Conservation (phyloP, 805 yeast species). For the Yarrowia yakushimensis region DNA sequence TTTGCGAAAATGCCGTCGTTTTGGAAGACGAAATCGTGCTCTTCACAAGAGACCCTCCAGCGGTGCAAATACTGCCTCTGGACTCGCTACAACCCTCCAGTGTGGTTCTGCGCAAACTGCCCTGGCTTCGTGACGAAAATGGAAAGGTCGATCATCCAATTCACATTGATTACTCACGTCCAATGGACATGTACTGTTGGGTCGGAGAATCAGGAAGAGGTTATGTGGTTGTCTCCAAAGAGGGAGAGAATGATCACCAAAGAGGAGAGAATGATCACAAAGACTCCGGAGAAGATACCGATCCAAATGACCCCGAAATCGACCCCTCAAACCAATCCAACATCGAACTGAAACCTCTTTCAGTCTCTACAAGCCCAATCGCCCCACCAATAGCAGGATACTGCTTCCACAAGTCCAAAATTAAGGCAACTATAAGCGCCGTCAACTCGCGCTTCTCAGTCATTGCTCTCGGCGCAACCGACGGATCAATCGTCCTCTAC, state of each 20-base stretch:
- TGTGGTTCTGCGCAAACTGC: slow-evolving; percentile 29
- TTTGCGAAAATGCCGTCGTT: slow-evolving; percentile 32
- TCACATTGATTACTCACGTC: slow-evolving; percentile 28
- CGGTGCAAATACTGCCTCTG: slow-evolving; percentile 29
- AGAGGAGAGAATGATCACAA: background rate
- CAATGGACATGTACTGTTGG: slow-evolving; percentile 25
- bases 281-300: too few relatives aligned
- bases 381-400: slow-evolving; percentile 1
- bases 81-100: slow-evolving; percentile 27
- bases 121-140: slow-evolving; percentile 31
- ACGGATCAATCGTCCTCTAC: slow-evolving; percentile 41
- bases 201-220: slow-evolving; percentile 27
- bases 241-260: background rate
- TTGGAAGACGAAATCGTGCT: slow-evolving; percentile 33
- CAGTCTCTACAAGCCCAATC: background rate
- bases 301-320: background rate
- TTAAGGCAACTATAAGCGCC: slow-evolving; percentile 30
- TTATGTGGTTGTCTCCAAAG: slow-evolving; percentile 15
- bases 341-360: background rate
- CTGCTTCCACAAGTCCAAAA: slow-evolving; percentile 25
- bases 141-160: slow-evolving; percentile 32
- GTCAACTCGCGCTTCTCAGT: slow-evolving; percentile 45
- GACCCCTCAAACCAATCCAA: background rate
- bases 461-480: slow-evolving; percentile 41
- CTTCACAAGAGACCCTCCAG: slow-evolving; percentile 29